Evolutionary conservation across 2,329 filamentous ascomycete genomes (phyloP).

Genomic region (Colletotrichum cordylinicola): DNA sequence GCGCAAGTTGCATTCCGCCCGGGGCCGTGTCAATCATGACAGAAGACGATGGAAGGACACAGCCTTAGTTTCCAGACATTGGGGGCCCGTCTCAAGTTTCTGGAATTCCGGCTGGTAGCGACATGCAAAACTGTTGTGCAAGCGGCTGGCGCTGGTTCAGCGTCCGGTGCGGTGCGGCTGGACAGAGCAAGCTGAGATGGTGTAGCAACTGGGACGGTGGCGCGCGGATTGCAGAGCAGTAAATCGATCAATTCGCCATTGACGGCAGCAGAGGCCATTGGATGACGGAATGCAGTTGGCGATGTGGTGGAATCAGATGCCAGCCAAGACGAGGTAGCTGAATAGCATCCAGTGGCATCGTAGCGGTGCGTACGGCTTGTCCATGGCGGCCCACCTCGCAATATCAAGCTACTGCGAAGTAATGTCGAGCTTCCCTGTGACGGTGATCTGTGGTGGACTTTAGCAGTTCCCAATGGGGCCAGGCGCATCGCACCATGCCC

Average conservation of each 20-base stretch:
- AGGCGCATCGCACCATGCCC: constrained; percentile 11
- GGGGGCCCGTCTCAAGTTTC: background rate
- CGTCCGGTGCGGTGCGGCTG: background rate
- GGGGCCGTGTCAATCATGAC: background rate
- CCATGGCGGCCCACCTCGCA: background rate
- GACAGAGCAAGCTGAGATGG: background rate
- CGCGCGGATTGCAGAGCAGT: background rate
- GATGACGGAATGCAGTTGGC: constrained; percentile 17
- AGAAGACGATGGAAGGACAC: background rate
- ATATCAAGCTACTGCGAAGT: background rate
- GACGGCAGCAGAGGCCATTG: constrained; percentile 1
- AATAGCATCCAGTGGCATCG: background rate
- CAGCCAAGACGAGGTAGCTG: constrained; percentile 14
- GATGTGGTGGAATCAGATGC: constrained; percentile 6
- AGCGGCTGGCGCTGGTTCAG: background rate
- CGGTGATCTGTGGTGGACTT: constrained; percentile 13
- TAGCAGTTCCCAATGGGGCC: constrained; percentile 18
- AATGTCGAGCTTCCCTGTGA: constrained; percentile 12
- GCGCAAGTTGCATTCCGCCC: background rate
- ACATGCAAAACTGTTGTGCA: background rate
- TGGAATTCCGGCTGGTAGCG: background rate
- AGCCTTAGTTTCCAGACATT: background rate
- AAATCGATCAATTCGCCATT: background rate
- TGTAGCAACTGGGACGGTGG: background rate
- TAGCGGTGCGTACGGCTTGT: constrained; percentile 9